phyloP scores from a whole-genome alignment of 2,329 filamentous ascomycete genomes.

The Pseudofabraea citricarpa region DNA sequence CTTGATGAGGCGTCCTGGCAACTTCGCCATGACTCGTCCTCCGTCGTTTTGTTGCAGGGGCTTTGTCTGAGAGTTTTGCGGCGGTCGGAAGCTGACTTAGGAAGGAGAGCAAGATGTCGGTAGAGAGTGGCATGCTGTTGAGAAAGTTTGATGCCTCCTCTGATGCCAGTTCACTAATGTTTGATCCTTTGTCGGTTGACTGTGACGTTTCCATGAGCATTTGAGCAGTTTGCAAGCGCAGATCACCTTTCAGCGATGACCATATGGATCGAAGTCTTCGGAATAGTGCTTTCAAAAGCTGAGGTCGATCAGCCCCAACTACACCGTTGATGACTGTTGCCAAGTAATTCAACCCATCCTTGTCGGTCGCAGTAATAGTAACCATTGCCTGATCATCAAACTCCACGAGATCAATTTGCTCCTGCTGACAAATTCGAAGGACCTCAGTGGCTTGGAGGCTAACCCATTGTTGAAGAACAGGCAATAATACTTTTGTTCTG shows the following conservation, averaged over 20 bases:
- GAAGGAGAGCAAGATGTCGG: slow-evolving; percentile 66
- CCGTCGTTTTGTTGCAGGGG: slow-evolving; percentile 72
- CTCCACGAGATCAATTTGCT: slow-evolving; percentile 40
- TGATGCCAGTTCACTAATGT: slow-evolving; percentile 34
- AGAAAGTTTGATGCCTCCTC: slow-evolving; percentile 67
- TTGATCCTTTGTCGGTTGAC: slow-evolving; percentile 25
- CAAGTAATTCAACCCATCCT: slow-evolving; percentile 51
- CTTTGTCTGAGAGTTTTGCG: slow-evolving; percentile 66
- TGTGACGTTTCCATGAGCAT: slow-evolving; percentile 60
- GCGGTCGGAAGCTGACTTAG: slow-evolving; percentile 69
- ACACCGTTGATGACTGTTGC: slow-evolving; percentile 43
- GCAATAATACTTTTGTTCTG: slow-evolving; percentile 72
- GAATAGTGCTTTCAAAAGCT: slow-evolving; percentile 62
- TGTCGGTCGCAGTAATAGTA: slow-evolving; percentile 49
- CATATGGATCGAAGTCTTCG: slow-evolving; percentile 67
- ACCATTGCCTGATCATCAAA: slow-evolving; percentile 48
- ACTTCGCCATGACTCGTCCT: slow-evolving; percentile 71
- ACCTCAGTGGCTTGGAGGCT: slow-evolving; percentile 47
- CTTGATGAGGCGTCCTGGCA: slow-evolving; percentile 54
- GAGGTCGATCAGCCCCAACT: slow-evolving; percentile 37
- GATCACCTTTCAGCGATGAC: slow-evolving; percentile 62
- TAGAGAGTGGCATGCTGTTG: slow-evolving; percentile 67
- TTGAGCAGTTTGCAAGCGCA: slow-evolving; percentile 54
- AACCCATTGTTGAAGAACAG: slow-evolving; percentile 67
- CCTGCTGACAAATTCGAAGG: slow-evolving; percentile 40